Percentiles rank a stretch among this genome's conserved stretches.
phyloP scores from a whole-genome alignment of 345 rosid species.

The Hevea brasiliensis region DNA sequence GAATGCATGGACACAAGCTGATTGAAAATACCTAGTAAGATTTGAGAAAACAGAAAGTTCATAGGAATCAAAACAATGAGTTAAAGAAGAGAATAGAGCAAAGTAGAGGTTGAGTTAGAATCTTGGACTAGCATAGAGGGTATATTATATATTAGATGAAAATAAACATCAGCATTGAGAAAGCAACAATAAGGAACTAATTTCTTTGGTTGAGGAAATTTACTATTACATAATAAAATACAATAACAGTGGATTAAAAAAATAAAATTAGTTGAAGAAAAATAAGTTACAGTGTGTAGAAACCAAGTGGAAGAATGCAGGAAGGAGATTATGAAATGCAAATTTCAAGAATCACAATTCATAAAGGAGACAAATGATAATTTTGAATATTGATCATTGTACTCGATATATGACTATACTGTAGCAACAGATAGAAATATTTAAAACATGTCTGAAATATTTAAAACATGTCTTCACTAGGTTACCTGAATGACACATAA shows the following conservation, averaged over 20 bases:
- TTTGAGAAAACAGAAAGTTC: not conserved
- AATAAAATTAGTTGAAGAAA: not conserved
- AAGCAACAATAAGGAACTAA: not conserved
- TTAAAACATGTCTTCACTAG: not conserved
- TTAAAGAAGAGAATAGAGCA: not conserved
- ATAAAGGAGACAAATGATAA: not conserved
- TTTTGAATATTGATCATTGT: not conserved
- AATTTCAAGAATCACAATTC: not conserved
- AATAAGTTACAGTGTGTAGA: not conserved
- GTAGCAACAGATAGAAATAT: not conserved
- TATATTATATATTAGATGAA: not conserved
- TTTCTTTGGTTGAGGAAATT: not conserved
- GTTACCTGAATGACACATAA: conserved; percentile 93
- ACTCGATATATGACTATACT: not conserved
- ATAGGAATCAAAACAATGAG: not conserved
- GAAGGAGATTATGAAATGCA: not conserved
- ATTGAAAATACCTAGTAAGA: not conserved
- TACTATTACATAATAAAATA: not conserved
- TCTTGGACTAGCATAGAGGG: not conserved
- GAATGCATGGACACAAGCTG: conserved; percentile 4
- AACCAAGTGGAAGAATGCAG: not conserved
- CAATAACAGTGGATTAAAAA: not conserved
- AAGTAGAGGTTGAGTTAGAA: not conserved
- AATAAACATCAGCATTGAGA: not conserved
- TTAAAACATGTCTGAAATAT: too few relatives aligned